Base-by-base conservation (phyloP, 495 filamentous ascomycete genomes). In the Tuber brumale region DNA sequence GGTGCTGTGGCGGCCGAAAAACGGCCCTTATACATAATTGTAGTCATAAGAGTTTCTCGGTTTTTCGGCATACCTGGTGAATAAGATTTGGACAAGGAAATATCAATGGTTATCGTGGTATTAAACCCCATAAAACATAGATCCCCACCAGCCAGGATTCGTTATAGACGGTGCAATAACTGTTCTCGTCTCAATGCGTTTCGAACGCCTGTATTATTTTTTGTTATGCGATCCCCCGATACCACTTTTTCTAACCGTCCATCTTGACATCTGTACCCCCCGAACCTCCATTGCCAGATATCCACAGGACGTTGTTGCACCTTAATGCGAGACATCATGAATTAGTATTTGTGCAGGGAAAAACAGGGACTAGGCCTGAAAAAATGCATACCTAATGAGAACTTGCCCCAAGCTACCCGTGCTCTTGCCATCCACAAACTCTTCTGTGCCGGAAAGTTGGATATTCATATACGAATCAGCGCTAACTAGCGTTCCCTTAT, bases 391-490 rank as follows among this genome's bases (percentile, higher is more conserved):
- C 93, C 95, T 88, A 79, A 99, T 98, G 80, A 99, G 83, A 71
- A 98, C 95, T 84, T 97, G 90, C 31, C 95, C 95, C 82, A 99
- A 85, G 76, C 86, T 87, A 70, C 93, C 94, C 44, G 92, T 93
- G 82, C 88, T 91, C 88, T 95, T 93, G 74, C 92, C 92, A 85
- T 95, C 91, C 79, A 97, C 91, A 85, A 89, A 97, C 83, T 98
- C 96, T 86, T 96, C 93, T 71, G 95, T 93, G 81, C 91, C 89
- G 81, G 88, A 88, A 72, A 99, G 88, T 85, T 97, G 92, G 77
- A 99, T 90, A 86, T 99, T 99, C 94, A 99, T 97, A 89, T 98
- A 99, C 81, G 92, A 94, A 86, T 99, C 95, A 79, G 97, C 92
- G 85, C 89, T 92, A 80, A 98, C 93, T 74, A 99, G 89, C 69